Base-by-base conservation (phyloP, 192 early-diverging fungal species). In the Backusella tuberculispora region DNA sequence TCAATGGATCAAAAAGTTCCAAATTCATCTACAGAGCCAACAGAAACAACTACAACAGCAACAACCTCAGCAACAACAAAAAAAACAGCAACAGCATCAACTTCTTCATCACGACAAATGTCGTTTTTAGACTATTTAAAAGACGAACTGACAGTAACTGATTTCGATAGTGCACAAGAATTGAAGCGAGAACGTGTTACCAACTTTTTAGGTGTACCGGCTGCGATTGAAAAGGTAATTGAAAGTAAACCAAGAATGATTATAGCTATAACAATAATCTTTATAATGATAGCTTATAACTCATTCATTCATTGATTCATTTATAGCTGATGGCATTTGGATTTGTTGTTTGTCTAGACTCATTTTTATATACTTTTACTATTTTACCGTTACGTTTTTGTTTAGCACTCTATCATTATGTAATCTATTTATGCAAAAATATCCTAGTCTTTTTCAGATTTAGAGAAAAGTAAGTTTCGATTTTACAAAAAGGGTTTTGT, bases 311-410 rank as follows among this genome's bases (percentile, higher is more conserved):
- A n/a, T n/a, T n/a, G n/a, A n/a, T n/a, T 34, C 29, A 14, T 72
- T 8, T 26, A 45, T 53, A 93, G 92, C 88, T 99, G 72, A 85
- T 99, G 86, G 85, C 88, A 29, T 94, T 99, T 85, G 98, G 98
- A 15, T 92, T 91, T 43, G 81, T 95, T 37, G 92, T 99, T 8
- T 98, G 96, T 72, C 81, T 98, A 42, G 98, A 99, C 77, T 95
- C 97, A 14, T 96, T 99, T 73, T 81, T 99, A 6, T 95, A 97
- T 74, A 93, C 94, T 1, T 97, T 99, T 77, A 97, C 98, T 0
- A 95, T 99, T 60, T 77, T 99, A 17, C 98, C 98, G 0, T 81
- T 95, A 13, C 89, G 96, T 19, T 92, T 98, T 72, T 48, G 89
- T 10, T 81, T 97, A 19, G 94, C 97, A 0, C 37, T 89, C 3